Percentiles rank a stretch among this genome's conserved stretches.
Conservation (phyloP, 192 early-diverging fungal genomes). For the Allomyces macrogynus region DNA sequence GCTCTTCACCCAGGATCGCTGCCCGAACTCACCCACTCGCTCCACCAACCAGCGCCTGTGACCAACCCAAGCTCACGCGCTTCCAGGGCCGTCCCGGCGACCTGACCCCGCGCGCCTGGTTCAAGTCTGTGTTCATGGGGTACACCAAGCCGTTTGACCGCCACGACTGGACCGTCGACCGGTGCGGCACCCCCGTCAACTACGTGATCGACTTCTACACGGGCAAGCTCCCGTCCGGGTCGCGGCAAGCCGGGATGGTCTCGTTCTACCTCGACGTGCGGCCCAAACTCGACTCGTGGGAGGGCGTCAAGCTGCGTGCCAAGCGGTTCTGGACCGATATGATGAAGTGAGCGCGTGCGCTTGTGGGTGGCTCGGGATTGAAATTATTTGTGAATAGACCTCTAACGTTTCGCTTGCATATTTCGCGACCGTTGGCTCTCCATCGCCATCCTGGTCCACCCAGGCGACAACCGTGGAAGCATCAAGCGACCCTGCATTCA, state of each 20-base stretch:
- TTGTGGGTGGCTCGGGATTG: too few relatives aligned
- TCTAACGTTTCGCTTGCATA: too few relatives aligned
- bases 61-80: conserved; percentile 35
- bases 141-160: conserved; percentile 76
- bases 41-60: too few relatives aligned
- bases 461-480: too few relatives aligned
- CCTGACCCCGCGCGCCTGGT: conserved; percentile 47
- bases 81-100: conserved; percentile 55
- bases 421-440: too few relatives aligned
- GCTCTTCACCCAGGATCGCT: too few relatives aligned
- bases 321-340: conserved; percentile 8
- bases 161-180: conserved; percentile 88
- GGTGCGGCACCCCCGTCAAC: conserved; percentile 71
- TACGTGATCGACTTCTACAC: conserved; percentile 97
- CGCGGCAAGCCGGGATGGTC: conserved; percentile 30
- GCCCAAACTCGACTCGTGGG: conserved; percentile 66
- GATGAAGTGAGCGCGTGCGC: background rate
- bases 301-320: conserved; percentile 38
- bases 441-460: too few relatives aligned
- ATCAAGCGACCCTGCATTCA: too few relatives aligned
- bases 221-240: conserved; percentile 33
- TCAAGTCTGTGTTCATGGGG: conserved; percentile 37
- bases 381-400: too few relatives aligned
- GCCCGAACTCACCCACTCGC: too few relatives aligned
- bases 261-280: conserved; percentile 85